Evolutionary conservation across 768 basidiomycete genomes (phyloP), one percentile per base, ranked within the genome.

Genomic region (Sistotremastrum suecicum): DNA sequence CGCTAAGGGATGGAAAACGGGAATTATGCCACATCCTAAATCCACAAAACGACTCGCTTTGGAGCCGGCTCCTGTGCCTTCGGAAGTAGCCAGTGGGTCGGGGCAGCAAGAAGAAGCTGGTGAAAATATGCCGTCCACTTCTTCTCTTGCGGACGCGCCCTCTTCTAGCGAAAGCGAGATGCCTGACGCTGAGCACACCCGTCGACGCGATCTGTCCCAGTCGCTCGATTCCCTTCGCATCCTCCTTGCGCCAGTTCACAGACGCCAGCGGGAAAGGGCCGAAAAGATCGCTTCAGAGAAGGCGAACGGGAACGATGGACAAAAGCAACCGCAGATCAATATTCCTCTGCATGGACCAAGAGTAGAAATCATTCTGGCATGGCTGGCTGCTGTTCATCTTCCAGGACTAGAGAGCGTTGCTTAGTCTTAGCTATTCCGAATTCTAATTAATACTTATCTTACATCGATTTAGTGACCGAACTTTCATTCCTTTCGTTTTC

Each of bases 341-440:
- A 85, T 90, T 47, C 83, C 85, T 7, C 63, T 90, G 51, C 84
- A 88, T 60, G 87, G 87, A 0, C 86, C 88, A 34, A 72, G 85
- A 5, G 87, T 90, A 40, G 87, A 90, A 62, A 70, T 90, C 46
- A 69, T 88, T 46, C 69, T 90, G 46, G 87, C 87, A 38, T 90
- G 85, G 85, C 64, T 90, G 45, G 86, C 71, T 29, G 85, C 83
- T 11, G 81, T 87, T 46, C 80, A 84, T 65, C 60, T 90, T 34
- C 77, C 75, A 3, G 83, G 85, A 54, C 58, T 89, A 53, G 85
- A 87, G 41, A 43, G 42, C 29, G 42, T 20, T 20, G 20, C 20
- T 20, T 20, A 20, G 20, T 2, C 20, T 20, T 20, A 20, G 20
- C 20, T 20, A 20, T 20, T 20, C 20, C 20, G 2, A 20, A 20